Evolutionary conservation across 1,139 yeast genomes (phyloP), one percentile per base, ranked within the genome.

Genomic region (Diutina ranongensis): DNA sequence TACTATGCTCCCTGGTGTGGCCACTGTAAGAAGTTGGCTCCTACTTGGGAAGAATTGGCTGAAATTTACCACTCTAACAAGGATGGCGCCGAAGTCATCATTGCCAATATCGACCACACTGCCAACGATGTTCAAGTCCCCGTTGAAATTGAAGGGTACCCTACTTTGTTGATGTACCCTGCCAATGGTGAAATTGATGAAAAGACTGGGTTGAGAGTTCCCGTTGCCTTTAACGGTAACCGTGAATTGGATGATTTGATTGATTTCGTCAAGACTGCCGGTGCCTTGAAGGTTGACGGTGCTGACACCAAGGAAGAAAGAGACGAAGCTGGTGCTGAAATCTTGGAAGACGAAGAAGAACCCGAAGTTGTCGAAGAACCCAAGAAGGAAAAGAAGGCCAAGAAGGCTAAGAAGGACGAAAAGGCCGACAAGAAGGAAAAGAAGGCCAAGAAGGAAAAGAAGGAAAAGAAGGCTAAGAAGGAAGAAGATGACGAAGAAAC

Each of bases 1-100:
- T 89, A 85, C 70, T 92, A 86, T 61, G 98, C 98, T 48, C 95
- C 96, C 67, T 92, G 98, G 98, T 89, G 98, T 72, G 97, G 97
- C 45, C 97, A 89, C 74, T 89, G 98, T 76, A 89, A 89, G 76
- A 86, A 77, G 67, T 75, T 89, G 66, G 95, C 95, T 49, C 98
- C 98, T 60, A 74, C 72, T 50, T 92, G 83, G 72, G 95, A 85
- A 61, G 94, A 87, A 62, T 76, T 92, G 56, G 97, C 88, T 48
- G 80, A 69, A 46, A 61, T 83, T 49, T 83, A 71, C 64, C 71
- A 68, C 48, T 67, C 74, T 46, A 76, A 76, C 54, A 59, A 67
- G 44, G 65, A 68, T 44, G 65, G 60, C 45, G 55, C 69, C 35
- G 69, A 79, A 61, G 86, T 89, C 49, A 62, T 80, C 45, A 70